A percentile compares a stretch with the other conserved stretches of the same genome.
Evolutionary conservation across 1,284 basidiomycete species (phyloP).

Genomic region (Heterobasidion parviporum): DNA sequence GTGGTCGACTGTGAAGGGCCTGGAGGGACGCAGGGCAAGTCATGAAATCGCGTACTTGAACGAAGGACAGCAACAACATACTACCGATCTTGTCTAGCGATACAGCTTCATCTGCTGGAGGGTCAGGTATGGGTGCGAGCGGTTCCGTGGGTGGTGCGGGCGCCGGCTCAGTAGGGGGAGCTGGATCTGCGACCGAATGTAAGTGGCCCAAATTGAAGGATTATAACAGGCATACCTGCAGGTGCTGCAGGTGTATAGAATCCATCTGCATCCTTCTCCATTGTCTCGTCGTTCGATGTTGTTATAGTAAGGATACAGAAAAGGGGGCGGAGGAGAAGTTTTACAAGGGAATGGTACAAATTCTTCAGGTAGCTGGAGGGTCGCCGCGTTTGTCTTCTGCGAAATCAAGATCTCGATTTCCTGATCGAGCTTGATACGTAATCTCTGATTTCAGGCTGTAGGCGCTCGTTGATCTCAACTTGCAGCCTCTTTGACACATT

Average conservation of each 20-base stretch:
- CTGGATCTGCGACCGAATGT: no score
- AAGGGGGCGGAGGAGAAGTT: background rate
- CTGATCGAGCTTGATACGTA: no score
- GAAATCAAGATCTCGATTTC: background rate
- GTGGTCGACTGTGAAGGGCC: constrained; percentile 19
- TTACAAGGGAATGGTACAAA: background rate
- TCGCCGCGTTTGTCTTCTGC: no score
- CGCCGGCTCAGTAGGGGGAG: background rate
- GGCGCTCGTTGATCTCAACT: no score
- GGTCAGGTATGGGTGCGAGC: background rate
- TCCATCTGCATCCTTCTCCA: constrained; percentile 69
- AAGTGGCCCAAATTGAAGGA: no score
- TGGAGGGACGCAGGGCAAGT: background rate
- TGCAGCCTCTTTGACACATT: no score
- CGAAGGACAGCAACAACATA: background rate
- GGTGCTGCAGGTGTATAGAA: constrained; percentile 40
- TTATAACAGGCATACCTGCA: background rate
- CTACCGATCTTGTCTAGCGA: background rate
- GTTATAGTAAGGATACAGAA: background rate
- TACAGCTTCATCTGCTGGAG: background rate
- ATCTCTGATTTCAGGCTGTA: no score
- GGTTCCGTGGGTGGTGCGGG: background rate
- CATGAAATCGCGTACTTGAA: background rate
- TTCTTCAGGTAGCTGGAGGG: no score
- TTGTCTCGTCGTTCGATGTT: constrained; percentile 8